These are phyloP conservation scores for Beauveria scarabaeidicola DNA, from an alignment of 2,329 filamentous ascomycete genomes.

Conservation along the genomic window DNA sequence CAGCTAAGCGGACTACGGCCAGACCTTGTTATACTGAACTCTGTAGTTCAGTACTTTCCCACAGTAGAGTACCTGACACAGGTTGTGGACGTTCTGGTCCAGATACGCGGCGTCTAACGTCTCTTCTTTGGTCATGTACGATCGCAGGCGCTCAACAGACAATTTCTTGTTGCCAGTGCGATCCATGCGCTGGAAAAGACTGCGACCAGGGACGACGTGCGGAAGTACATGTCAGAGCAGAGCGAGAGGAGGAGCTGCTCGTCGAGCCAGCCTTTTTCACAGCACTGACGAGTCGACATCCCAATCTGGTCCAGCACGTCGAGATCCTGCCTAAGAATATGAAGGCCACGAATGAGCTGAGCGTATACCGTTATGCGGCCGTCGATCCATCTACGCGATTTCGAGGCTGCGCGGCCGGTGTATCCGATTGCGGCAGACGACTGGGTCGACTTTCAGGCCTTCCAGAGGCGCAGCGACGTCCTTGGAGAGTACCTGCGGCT, in stretches of 20 bases:
- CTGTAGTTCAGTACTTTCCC: constrained; percentile 13
- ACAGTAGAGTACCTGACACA: background rate
- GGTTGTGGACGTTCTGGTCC: background rate
- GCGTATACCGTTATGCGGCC: constrained; percentile 21
- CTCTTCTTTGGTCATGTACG: constrained; percentile 18
- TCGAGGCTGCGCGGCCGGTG: background rate
- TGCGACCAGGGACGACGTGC: constrained; percentile 7
- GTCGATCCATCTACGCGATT: constrained; percentile 16
- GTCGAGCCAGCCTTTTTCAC: constrained; percentile 21
- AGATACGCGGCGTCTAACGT: background rate
- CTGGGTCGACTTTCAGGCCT: constrained; percentile 4
- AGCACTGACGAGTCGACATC: background rate
- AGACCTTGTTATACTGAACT: constrained; percentile 17
- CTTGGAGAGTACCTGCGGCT: constrained; percentile 12
- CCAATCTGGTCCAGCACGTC: constrained; percentile 18
- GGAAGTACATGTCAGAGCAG: constrained; percentile 12
- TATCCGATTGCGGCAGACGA: constrained; percentile 10
- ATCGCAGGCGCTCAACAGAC: constrained; percentile 12
- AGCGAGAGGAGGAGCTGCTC: constrained; percentile 17
- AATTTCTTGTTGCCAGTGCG: constrained; percentile 13
- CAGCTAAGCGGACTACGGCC: constrained; percentile 6
- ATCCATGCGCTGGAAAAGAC: constrained; percentile 1
- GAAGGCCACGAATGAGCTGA: constrained; percentile 22
- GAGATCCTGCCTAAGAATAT: constrained; percentile 23
- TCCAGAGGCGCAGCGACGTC: constrained; percentile 5